A percentile compares a stretch with the other conserved stretches of the same genome.
These are phyloP conservation scores for Coelastrella sp. DNA, from an alignment of 139 green algal species.

Conservation along the genomic window DNA sequence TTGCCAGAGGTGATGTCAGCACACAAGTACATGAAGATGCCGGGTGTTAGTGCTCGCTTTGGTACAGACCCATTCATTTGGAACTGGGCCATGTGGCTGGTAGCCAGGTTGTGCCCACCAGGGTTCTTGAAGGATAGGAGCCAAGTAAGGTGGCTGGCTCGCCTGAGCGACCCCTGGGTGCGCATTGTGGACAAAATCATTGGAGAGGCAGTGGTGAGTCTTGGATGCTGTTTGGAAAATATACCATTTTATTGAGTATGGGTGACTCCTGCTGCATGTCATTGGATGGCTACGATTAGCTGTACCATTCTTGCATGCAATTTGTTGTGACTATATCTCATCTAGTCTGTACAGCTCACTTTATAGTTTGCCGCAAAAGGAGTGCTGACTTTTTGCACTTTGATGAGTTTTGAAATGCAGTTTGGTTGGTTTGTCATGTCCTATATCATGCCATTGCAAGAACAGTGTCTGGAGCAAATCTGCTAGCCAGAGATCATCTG, in stretches of 20 bases:
- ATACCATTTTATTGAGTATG: background rate
- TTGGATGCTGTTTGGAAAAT: background rate
- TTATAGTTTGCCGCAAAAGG: background rate
- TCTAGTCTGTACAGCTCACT: too few species aligned
- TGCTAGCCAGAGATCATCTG: background rate
- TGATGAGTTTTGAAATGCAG: too few species aligned
- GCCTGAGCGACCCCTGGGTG: slow-evolving; percentile 79
- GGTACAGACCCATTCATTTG: slow-evolving; percentile 92
- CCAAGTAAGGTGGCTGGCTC: slow-evolving; percentile 52
- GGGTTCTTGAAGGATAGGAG: slow-evolving; percentile 46
- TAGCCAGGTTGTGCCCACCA: slow-evolving; percentile 78
- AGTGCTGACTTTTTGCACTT: too few species aligned
- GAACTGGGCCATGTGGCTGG: slow-evolving; percentile 94
- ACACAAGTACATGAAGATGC: slow-evolving; percentile 72
- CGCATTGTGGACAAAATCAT: slow-evolving; percentile 80
- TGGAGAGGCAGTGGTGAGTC: slow-evolving; percentile 85
- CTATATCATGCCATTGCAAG: too few species aligned
- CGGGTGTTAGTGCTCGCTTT: slow-evolving; percentile 93
- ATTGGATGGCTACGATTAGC: background rate
- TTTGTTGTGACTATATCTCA: too few species aligned
- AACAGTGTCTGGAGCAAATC: too few species aligned
- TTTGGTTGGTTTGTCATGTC: too few species aligned
- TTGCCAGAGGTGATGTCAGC: slow-evolving; percentile 86
- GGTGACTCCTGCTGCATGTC: background rate
- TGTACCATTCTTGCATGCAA: too few species aligned